Evolutionary conservation across 139 green algal genomes (phyloP), one percentile per base, ranked within the genome.

Genomic region (Penium margaritaceum): DNA sequence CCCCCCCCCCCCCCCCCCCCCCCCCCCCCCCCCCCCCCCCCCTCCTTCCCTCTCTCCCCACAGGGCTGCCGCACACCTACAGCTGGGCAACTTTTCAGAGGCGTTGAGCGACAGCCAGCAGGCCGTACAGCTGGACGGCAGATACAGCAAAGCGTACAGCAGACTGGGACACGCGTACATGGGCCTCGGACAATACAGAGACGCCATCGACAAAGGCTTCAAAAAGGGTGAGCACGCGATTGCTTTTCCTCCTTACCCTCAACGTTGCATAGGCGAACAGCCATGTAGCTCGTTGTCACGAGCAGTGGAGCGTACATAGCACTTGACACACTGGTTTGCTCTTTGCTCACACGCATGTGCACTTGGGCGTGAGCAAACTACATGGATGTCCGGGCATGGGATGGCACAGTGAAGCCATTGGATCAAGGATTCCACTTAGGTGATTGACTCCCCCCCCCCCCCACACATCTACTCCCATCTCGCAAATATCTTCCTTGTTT

Each of bases 211-310:
- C 19, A 27, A 57, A 43, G 55, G 69, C 19, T 70, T 58, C 3
- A 35, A 54, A 30, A 70, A 76, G 54, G 68, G 68, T 69, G 47
- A 62, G n/a, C n/a, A n/a, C n/a, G n/a, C n/a, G n/a, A n/a, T n/a
- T n/a, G n/a, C n/a, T n/a, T n/a, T n/a, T n/a, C n/a, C n/a, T n/a
- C n/a, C n/a, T n/a, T n/a, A n/a, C n/a, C n/a, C n/a, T n/a, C n/a
- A n/a, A n/a, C n/a, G n/a, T n/a, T n/a, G n/a, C n/a, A n/a, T n/a
- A n/a, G n/a, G n/a, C n/a, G n/a, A n/a, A n/a, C n/a, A n/a, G n/a
- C n/a, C n/a, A n/a, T n/a, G n/a, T n/a, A n/a, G n/a, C n/a, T n/a
- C n/a, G n/a, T n/a, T n/a, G n/a, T n/a, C n/a, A n/a, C n/a, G n/a
- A n/a, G n/a, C n/a, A n/a, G n/a, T n/a, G n/a, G n/a, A n/a, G n/a